Evolutionary conservation across 768 basidiomycete species (phyloP).

Genomic region (Mycena venus): DNA sequence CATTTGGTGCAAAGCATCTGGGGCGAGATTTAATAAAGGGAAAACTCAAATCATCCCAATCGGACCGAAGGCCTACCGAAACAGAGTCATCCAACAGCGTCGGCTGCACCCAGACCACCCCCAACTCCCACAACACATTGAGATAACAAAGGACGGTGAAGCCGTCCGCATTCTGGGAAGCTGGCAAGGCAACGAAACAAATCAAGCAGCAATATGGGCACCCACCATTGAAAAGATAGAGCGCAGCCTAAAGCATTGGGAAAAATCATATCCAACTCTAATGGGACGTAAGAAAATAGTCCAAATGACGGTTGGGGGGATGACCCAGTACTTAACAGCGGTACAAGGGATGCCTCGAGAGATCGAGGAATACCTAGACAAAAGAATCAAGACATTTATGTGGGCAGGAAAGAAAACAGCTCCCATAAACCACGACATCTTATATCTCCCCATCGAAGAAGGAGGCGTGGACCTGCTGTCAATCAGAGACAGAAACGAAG

Average conservation of each 20-base stretch:
- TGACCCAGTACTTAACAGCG: constrained; percentile 46
- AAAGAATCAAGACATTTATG: constrained; percentile 35
- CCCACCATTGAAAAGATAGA: constrained; percentile 38
- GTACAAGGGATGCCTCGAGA: constrained; percentile 47
- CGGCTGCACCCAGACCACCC: not conserved
- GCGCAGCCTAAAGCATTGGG: constrained; percentile 18
- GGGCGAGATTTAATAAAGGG: constrained; percentile 49
- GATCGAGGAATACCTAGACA: constrained; percentile 24
- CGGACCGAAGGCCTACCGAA: not conserved
- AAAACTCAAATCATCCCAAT: constrained; percentile 47
- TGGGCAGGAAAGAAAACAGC: constrained; percentile 18
- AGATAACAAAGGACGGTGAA: constrained; percentile 32
- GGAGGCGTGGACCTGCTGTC: constrained; percentile 44
- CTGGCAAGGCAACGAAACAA: constrained; percentile 40
- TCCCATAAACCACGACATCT: constrained; percentile 19
- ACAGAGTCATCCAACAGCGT: not conserved
- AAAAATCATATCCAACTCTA: constrained; percentile 25
- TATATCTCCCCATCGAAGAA: constrained; percentile 20
- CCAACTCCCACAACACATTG: constrained; percentile 1
- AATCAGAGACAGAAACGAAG: constrained; percentile 40
- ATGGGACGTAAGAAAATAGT: constrained; percentile 36
- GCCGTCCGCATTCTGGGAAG: constrained; percentile 25
- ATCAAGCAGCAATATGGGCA: constrained; percentile 28
- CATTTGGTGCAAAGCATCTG: constrained; percentile 49
- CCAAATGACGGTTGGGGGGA: constrained; percentile 32